Conservation (phyloP, 345 rosid genomes). For the Rhizophora apiculata region DNA sequence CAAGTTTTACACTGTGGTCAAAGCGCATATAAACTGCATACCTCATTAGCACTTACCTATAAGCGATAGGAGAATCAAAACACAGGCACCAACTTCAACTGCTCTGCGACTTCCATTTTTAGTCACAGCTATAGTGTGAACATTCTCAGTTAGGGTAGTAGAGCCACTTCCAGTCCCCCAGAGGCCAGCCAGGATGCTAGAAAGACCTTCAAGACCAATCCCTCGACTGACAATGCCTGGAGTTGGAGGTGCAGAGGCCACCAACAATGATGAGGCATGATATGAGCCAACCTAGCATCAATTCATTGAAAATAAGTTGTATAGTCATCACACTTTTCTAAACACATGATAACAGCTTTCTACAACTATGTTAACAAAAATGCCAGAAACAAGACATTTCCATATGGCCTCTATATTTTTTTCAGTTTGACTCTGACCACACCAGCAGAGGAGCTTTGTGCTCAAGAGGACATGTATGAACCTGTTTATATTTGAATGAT, state of each 20-base stretch:
- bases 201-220: conserved; percentile 91
- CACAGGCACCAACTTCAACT: conserved; percentile 78
- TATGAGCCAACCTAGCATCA: conserved; percentile 81
- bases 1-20: too few species aligned
- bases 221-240: conserved; percentile 86
- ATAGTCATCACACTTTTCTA: neutral
- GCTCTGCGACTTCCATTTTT: conserved; percentile 97
- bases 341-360: conserved; percentile 4
- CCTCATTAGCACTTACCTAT: conserved; percentile 51
- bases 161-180: conserved; percentile 99
- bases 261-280: conserved; percentile 84
- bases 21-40: neutral
- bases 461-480: too few species aligned
- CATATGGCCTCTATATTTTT: too few species aligned
- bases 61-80: conserved; percentile 70
- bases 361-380: too few species aligned
- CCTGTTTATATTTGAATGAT: too few species aligned
- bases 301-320: conserved; percentile 13
- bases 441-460: too few species aligned
- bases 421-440: too few species aligned
- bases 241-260: conserved; percentile 92
- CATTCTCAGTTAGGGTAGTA: conserved; percentile 85
- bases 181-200: conserved; percentile 89
- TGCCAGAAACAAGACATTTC: too few species aligned
- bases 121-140: conserved; percentile 94